Conservation (phyloP, 768 basidiomycete species). For the Russula griseocarnosa region DNA sequence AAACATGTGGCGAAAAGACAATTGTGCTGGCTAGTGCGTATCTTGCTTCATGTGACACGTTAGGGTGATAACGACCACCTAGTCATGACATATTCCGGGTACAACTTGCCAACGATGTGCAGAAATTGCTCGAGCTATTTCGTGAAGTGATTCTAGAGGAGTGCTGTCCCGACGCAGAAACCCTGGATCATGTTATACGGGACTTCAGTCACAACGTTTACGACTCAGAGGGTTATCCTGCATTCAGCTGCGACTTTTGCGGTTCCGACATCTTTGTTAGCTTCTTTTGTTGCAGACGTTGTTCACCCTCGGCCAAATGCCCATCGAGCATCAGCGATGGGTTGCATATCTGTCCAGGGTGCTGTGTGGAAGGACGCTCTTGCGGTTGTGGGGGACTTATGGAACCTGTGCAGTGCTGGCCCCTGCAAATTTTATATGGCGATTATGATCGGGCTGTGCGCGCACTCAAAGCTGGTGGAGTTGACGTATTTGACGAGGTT, state of each 20-base stretch:
- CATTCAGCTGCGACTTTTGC: slow-evolving; percentile 70
- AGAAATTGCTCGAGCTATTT: slow-evolving; percentile 44
- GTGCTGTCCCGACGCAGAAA: slow-evolving; percentile 30
- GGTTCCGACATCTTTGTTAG: slow-evolving; percentile 77
- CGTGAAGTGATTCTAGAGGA: slow-evolving; percentile 53
- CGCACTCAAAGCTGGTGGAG: slow-evolving; percentile 29
- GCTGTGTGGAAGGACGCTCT: slow-evolving; percentile 75
- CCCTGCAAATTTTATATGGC: slow-evolving; percentile 45
- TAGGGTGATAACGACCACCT: not conserved
- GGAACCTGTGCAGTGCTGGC: slow-evolving; percentile 56
- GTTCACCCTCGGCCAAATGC: slow-evolving; percentile 32
- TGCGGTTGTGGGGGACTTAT: slow-evolving; percentile 56
- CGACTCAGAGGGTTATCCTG: slow-evolving; percentile 22
- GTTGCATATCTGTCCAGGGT: slow-evolving; percentile 59
- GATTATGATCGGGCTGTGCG: slow-evolving; percentile 41
- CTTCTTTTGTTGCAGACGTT: slow-evolving; percentile 65
- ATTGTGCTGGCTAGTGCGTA: slow-evolving; percentile 4
- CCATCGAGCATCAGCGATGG: slow-evolving; percentile 38
- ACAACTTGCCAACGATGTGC: slow-evolving; percentile 31
- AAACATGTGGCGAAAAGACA: not conserved
- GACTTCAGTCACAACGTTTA: slow-evolving; percentile 28
- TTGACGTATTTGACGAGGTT: slow-evolving; percentile 5
- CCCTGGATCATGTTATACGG: slow-evolving; percentile 12
- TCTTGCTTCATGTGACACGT: too few species aligned
- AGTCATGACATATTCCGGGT: slow-evolving; percentile 14